phyloP scores from a whole-genome alignment of 2,329 filamentous ascomycete species.

The Colletotrichum sp. region DNA sequence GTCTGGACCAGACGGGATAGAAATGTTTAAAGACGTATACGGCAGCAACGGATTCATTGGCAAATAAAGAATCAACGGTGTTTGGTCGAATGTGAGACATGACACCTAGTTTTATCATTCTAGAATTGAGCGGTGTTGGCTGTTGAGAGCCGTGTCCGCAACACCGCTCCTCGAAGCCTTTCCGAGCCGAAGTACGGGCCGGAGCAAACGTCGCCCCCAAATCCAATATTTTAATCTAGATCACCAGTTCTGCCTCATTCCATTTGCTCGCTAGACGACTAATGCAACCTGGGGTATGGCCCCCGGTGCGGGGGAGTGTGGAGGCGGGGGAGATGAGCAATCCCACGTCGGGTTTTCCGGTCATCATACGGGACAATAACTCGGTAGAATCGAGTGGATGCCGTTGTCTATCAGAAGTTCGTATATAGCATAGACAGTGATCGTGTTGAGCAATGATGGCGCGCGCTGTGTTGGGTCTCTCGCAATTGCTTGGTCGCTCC shows the following conservation, averaged over 20 bases:
- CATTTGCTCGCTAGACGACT: not conserved
- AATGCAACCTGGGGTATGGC: not conserved
- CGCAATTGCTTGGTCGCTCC: not conserved
- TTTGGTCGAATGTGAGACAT: rapidly evolving
- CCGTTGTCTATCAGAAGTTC: not conserved
- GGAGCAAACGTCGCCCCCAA: not conserved
- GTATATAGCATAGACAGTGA: not conserved
- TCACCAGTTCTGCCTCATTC: not conserved
- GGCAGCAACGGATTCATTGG: not conserved
- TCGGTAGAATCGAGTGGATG: not conserved
- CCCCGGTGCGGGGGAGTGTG: not conserved
- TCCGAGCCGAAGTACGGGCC: not conserved
- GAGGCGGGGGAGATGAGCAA: not conserved
- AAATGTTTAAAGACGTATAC: rapidly evolving
- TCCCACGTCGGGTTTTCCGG: not conserved
- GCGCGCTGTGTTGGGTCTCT: not conserved
- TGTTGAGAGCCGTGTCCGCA: not conserved
- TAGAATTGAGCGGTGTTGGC: not conserved
- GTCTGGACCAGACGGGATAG: not conserved
- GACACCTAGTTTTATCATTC: not conserved
- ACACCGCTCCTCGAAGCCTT: not conserved
- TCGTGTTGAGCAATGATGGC: not conserved
- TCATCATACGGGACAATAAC: not conserved
- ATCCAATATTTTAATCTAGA: not conserved
- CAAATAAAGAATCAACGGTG: not conserved